phyloP scores from a whole-genome alignment of 2,329 filamentous ascomycete genomes.

The Immersiporthe knoxdaviesiana region DNA sequence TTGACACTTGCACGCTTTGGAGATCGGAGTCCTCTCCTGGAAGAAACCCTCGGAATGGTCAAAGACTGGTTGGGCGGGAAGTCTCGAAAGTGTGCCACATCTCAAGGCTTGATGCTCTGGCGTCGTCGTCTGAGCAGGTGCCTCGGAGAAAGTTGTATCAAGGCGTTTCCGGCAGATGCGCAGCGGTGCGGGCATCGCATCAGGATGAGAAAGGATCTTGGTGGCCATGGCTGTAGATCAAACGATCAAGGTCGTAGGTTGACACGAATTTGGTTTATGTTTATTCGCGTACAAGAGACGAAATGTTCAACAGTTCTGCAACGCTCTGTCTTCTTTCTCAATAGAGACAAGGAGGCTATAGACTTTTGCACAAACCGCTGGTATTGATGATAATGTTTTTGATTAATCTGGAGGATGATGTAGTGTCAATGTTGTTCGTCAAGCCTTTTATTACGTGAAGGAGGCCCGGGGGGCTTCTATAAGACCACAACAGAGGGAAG shows the following conservation, averaged over 20 bases:
- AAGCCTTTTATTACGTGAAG: not conserved
- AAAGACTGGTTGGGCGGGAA: slow-evolving; percentile 12
- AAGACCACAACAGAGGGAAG: not conserved
- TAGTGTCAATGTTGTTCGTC: not conserved
- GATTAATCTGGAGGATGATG: not conserved
- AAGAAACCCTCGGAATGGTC: not conserved
- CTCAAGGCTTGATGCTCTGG: not conserved
- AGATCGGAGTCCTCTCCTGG: not conserved
- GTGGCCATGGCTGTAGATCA: not conserved
- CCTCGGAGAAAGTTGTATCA: not conserved
- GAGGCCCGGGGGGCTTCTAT: not conserved
- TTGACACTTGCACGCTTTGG: slow-evolving; percentile 9
- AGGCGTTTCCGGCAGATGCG: not conserved
- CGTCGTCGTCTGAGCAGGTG: not conserved
- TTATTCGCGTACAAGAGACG: not conserved
- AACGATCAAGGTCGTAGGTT: not conserved
- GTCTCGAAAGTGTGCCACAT: slow-evolving; percentile 14
- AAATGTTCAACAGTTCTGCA: not conserved
- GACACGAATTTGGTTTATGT: not conserved
- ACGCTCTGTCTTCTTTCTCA: not conserved
- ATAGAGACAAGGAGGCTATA: not conserved
- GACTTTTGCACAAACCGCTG: not conserved
- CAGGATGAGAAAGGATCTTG: not conserved
- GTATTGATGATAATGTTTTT: not conserved
- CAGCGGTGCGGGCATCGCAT: slow-evolving; percentile 14